Percentiles rank a stretch among this genome's conserved stretches.
Evolutionary conservation across 352 stramenopile species (phyloP).

Genomic region (Phytophthora parvispora): DNA sequence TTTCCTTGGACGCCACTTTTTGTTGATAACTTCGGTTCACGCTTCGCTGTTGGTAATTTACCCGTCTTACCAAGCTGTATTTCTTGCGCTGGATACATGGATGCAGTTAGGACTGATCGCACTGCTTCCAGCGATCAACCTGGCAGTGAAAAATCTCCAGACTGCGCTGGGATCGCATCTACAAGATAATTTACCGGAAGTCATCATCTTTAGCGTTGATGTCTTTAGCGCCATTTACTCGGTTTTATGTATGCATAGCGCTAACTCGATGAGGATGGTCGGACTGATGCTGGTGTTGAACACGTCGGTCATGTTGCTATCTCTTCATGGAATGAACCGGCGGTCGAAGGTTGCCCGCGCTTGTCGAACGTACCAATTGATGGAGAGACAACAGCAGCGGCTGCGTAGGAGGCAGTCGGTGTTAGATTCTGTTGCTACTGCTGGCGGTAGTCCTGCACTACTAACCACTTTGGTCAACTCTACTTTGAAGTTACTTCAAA

Average conservation of each 20-base stretch:
- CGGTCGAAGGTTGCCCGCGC: slow-evolving; percentile 1
- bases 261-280: slow-evolving; percentile 31
- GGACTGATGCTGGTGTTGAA: slow-evolving; percentile 12
- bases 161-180: slow-evolving; percentile 27
- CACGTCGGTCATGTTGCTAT: slow-evolving; percentile 1
- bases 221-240: slow-evolving; percentile 47
- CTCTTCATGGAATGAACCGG: slow-evolving; percentile 17
- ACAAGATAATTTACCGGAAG: slow-evolving; percentile 29
- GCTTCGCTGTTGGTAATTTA: slow-evolving; percentile 39
- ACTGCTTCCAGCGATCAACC: slow-evolving; percentile 36
- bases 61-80: slow-evolving; percentile 35
- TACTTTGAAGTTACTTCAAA: slow-evolving; percentile 20
- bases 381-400: slow-evolving; percentile 2
- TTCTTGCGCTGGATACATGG: slow-evolving; percentile 1
- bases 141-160: slow-evolving; percentile 38
- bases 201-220: slow-evolving; percentile 36
- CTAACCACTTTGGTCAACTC: slow-evolving; percentile 7
- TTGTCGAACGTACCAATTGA: background rate
- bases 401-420: background rate
- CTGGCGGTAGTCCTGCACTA: background rate
- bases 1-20: slow-evolving; percentile 14
- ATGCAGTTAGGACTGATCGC: slow-evolving; percentile 19
- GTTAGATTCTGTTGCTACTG: background rate
- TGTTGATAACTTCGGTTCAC: slow-evolving; percentile 22
- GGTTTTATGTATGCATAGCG: slow-evolving; percentile 30